Base-by-base conservation (phyloP, 495 filamentous ascomycete species). In the Staphylotrichum longicolle region DNA sequence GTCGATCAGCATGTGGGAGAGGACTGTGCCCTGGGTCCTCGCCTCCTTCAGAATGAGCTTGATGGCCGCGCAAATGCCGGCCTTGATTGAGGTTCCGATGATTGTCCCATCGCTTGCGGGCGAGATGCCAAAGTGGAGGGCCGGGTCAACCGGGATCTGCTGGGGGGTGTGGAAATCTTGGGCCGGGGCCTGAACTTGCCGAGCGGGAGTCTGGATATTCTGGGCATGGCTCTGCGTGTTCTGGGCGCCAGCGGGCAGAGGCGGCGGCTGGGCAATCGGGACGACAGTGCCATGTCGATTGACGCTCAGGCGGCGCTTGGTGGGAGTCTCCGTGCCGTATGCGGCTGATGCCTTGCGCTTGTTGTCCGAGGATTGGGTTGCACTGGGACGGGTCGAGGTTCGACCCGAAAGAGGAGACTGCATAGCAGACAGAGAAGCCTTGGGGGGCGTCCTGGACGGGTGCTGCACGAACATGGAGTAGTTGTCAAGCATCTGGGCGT, bases 301-400 rank as follows among this genome's bases (percentile, higher is more conserved):
- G 14, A 54, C 48, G 20, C 50, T 60, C 49, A 54, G 58, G 8
- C 50, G 58, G 50, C 58, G 58, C 50, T 60, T 60, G 58, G 49
- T 60, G 7, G 58, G 58, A 5, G 33, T 47, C 41, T 54, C 58
- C 15, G 8, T 40, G 42, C 49, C 42, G 3, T 46, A 41, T 3
- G 12, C 2, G n/a, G n/a, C 32, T 7, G 20, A 15, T 3, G 42
- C 58, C 49, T 47, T 60, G 50, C 58, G 58, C 42, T 60, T 60
- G 49, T 54, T 60, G 15, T 60, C 58, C 15, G 49, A 45, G 7
- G 49, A 53, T 14, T 50, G 50, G 2, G 58, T 54, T 14, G 33
- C 20, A 0, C 10, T 0, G 5, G 30, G 4, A 11, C 45, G 49
- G 5, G 35, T 9, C 3, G 37, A 6, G 20, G 3, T 8, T 3